Percentiles rank a stretch among this genome's conserved stretches.
Conservation (phyloP, 1,284 basidiomycete genomes). For the Coriolopsis trogii region DNA sequence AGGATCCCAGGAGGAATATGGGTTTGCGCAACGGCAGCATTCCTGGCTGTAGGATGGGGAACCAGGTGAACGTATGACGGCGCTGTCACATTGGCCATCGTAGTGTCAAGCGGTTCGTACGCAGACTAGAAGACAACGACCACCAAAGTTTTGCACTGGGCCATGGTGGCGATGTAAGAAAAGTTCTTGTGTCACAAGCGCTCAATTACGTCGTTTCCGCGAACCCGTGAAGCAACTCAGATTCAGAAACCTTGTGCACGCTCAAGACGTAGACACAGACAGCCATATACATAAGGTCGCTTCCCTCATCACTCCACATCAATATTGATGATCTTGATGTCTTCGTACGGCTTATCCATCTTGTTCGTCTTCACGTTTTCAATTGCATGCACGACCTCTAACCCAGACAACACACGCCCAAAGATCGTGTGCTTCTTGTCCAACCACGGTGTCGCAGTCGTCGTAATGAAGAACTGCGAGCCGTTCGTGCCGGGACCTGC, state of each 20-base stretch:
- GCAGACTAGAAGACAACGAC: no score
- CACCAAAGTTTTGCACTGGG: no score
- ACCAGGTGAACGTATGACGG: conserved; percentile 44
- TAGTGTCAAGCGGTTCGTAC: no score
- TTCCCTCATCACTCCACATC: conserved; percentile 59
- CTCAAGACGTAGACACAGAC: no score
- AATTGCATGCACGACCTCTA: conserved; percentile 63
- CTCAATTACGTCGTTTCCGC: no score
- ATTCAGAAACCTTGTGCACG: no score
- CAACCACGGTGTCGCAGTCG: conserved; percentile 93
- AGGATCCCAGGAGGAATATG: conserved; percentile 44
- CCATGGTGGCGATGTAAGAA: no score
- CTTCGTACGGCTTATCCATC: conserved; percentile 85
- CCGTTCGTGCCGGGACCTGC: conserved; percentile 94
- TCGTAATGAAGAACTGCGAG: conserved; percentile 98
- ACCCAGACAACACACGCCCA: conserved; percentile 70
- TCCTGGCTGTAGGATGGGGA: conserved; percentile 50
- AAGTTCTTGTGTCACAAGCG: no score
- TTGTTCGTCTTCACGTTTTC: conserved; percentile 77
- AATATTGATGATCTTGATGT: conserved; percentile 87
- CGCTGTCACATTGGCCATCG: no score
- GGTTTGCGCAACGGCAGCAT: conserved; percentile 47
- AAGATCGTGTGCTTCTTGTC: conserved; percentile 98
- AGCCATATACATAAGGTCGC: neutral
- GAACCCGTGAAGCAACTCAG: no score